Evolutionary conservation across 495 filamentous ascomycete species (phyloP).

Genomic region (Stereocaulon alpinum): DNA sequence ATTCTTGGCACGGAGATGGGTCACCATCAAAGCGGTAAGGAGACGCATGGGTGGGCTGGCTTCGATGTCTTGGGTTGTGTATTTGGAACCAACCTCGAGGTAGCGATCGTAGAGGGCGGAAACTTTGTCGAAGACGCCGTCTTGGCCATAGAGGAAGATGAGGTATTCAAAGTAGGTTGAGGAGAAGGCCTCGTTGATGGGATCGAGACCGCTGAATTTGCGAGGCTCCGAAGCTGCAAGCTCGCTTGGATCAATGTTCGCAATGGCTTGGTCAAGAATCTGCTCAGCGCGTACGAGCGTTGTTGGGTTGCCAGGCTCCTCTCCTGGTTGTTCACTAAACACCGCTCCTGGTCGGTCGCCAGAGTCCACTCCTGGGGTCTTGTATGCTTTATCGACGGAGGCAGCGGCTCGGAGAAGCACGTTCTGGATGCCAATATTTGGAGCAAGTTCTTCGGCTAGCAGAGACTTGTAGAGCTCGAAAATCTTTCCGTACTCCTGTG

Average conservation of each 20-base stretch:
- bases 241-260: constrained; percentile 26
- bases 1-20: constrained; percentile 44
- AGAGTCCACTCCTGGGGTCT: constrained; percentile 23
- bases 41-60: constrained; percentile 42
- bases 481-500: constrained; percentile 40
- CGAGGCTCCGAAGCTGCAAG: constrained; percentile 25
- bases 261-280: constrained; percentile 26
- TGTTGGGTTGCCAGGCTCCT: constrained; percentile 10
- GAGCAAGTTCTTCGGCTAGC: constrained; percentile 34
- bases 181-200: constrained; percentile 30
- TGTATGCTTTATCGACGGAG: constrained; percentile 21
- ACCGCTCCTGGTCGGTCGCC: neutral
- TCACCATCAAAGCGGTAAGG: constrained; percentile 54
- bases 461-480: constrained; percentile 45
- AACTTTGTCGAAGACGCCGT: constrained; percentile 43
- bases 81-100: constrained; percentile 26
- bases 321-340: too few relatives aligned
- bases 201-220: constrained; percentile 18
- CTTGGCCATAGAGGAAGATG: constrained; percentile 50
- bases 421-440: constrained; percentile 37
- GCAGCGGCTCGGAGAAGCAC: constrained; percentile 35
- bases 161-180: constrained; percentile 47
- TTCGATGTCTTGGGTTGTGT: constrained; percentile 19
- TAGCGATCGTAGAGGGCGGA: constrained; percentile 48
- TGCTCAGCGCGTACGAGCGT: constrained; percentile 17